Evolutionary conservation across 2,329 filamentous ascomycete species (phyloP), one percentile per base, ranked within the genome.

Genomic region (Sporothrix humicola): DNA sequence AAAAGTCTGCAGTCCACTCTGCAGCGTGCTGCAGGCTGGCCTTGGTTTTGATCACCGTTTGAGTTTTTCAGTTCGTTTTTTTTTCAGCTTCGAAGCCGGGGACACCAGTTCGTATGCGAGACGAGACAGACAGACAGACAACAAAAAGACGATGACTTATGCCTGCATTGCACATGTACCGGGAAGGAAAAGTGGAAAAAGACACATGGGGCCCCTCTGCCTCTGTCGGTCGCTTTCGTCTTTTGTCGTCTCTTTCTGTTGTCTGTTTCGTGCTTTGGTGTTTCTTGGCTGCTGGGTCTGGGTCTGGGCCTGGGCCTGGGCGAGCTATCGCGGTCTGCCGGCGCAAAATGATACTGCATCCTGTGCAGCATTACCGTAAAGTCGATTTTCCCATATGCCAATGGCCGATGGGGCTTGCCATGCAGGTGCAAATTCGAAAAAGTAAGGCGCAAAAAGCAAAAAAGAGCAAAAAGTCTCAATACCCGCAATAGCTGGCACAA

Each of bases 281-380:
- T 4, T 31, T 50, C 13, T 61, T 23, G 31, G 17, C 20, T 37
- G 31, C 31, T 37, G 31, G 31, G 31, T 63, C 37, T 23, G 31
- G 31, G 31, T 37, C 31, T 37, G 31, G 31, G 31, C 31, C 31
- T 37, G 31, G 31, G 31, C 31, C 31, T 37, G 31, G 26, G n/a
- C 1, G 42, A 31, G 23, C 15, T 52, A n/a, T 37, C 31, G 31
- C 31, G 31, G 31, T 37, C 31, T 37, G 26, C 26, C 48, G 66
- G 66, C 66, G 66, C 66, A 69, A 69, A 69, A 69, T 69, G 66
- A 69, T 69, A 69, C 66, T 69, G 66, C 48, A 69, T 69, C 48
- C 66, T 69, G 66, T 52, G 48, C 48, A 69, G 23, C 23, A 37
- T 37, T 26, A 26, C 31, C 31, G 31, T 7, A 52, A 48, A 31